phyloP scores from a whole-genome alignment of 352 stramenopile species.

The Phytophthora tentaculata region DNA sequence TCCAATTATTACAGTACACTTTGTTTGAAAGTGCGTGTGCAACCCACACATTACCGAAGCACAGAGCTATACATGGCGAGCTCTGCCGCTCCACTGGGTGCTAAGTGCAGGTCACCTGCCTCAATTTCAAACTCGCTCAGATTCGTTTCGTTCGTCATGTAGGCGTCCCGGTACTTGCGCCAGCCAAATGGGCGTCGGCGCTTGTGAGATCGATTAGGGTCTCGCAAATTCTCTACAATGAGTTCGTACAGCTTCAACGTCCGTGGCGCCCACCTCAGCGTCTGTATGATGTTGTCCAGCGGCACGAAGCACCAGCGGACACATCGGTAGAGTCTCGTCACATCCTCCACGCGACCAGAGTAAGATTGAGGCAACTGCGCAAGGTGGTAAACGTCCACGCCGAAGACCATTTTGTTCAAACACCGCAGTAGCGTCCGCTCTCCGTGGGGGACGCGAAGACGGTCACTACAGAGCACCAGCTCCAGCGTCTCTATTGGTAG shows the following conservation, averaged over 20 bases:
- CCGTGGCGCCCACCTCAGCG: constrained; percentile 44
- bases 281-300: constrained; percentile 56
- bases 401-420: constrained; percentile 51
- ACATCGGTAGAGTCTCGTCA: constrained; percentile 52
- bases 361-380: constrained; percentile 21
- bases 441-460: constrained; percentile 55
- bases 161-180: constrained; percentile 25
- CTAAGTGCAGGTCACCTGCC: constrained; percentile 43
- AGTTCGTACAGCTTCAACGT: constrained; percentile 61
- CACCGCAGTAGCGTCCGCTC: constrained; percentile 51
- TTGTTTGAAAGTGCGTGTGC: too few relatives aligned
- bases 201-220: constrained; percentile 26
- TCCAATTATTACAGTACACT: too few relatives aligned
- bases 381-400: constrained; percentile 15
- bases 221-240: constrained; percentile 33
- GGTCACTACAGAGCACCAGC: constrained; percentile 58
- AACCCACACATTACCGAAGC: background rate
- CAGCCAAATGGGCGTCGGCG: constrained; percentile 31
- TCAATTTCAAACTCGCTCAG: constrained; percentile 71
- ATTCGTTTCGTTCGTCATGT: constrained; percentile 39
- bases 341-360: constrained; percentile 40
- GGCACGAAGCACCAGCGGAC: constrained; percentile 68
- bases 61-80: constrained; percentile 1
- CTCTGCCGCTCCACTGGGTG: constrained; percentile 3
- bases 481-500: constrained; percentile 63